Percentiles rank a stretch among this genome's conserved stretches.
Evolutionary conservation across 1,284 basidiomycete genomes (phyloP).

Genomic region (Fomitiporia mediterranea): DNA sequence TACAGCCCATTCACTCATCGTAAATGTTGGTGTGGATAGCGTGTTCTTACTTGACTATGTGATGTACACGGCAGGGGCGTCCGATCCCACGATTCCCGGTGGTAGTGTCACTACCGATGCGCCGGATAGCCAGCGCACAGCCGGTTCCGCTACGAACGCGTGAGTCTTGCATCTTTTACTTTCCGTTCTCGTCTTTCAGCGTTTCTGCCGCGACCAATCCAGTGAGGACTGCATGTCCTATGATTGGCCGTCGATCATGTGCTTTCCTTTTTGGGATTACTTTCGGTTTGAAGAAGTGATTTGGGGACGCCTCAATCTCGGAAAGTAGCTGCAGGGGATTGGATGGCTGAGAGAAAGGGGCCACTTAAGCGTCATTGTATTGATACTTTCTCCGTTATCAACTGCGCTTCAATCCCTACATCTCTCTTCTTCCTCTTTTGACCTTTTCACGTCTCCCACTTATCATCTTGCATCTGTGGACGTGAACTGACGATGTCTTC

Average conservation of each 20-base stretch:
- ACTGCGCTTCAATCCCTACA: background rate
- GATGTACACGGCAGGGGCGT: conserved; percentile 33
- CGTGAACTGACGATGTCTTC: conserved; percentile 15
- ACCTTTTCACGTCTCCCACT: conserved; percentile 13
- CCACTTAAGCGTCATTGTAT: background rate
- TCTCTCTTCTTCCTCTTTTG: conserved; percentile 8
- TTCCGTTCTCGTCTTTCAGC: conserved; percentile 8
- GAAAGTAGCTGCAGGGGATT: background rate
- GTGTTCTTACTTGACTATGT: conserved; percentile 48
- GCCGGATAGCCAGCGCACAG: conserved; percentile 13
- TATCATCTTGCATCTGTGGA: conserved; percentile 16
- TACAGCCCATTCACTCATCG: conserved; percentile 37
- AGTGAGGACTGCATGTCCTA: background rate
- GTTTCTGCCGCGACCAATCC: conserved; percentile 10
- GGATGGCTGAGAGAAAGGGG: background rate
- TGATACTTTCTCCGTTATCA: conserved; percentile 14
- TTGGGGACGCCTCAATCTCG: conserved; percentile 16
- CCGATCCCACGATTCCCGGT: conserved; percentile 21
- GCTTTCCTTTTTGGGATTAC: background rate
- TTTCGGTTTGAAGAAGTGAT: background rate
- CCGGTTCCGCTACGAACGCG: background rate
- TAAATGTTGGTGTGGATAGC: conserved; percentile 42
- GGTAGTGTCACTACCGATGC: conserved; percentile 16
- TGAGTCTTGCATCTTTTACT: conserved; percentile 11
- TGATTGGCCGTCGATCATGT: conserved; percentile 6